Percentiles rank a stretch among this genome's conserved stretches.
phyloP scores from a whole-genome alignment of 2,329 filamentous ascomycete genomes.

The Teratosphaeria zuluensis region DNA sequence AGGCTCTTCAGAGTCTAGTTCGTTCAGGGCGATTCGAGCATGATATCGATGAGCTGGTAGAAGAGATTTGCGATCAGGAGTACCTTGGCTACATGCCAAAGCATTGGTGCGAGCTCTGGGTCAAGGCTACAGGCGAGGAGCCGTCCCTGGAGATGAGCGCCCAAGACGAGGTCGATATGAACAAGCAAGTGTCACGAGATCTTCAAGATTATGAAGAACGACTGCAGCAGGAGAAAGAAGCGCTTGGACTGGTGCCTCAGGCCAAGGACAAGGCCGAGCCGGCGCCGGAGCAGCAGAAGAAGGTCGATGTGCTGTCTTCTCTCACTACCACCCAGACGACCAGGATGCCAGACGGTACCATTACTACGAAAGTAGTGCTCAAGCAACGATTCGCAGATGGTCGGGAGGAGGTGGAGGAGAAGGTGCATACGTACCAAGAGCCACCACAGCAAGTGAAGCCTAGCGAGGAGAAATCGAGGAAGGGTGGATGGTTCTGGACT shows the following conservation, averaged over 20 bases:
- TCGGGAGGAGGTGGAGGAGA: slow-evolving; percentile 49
- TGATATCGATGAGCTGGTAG: not conserved
- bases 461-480: slow-evolving; percentile 8
- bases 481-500: slow-evolving; percentile 8
- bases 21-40: not conserved
- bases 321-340: slow-evolving; percentile 48
- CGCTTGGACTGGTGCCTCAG: slow-evolving; percentile 1
- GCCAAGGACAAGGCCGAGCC: not conserved
- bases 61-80: not conserved
- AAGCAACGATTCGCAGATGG: slow-evolving; percentile 53
- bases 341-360: slow-evolving; percentile 46
- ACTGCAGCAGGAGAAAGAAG: slow-evolving; percentile 5
- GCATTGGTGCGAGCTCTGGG: not conserved
- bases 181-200: not conserved
- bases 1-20: not conserved
- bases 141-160: not conserved
- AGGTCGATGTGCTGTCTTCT: slow-evolving; percentile 41
- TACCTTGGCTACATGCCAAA: not conserved
- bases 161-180: not conserved
- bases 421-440: slow-evolving; percentile 35
- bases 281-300: slow-evolving; percentile 4
- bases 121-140: not conserved
- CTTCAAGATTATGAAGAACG: not conserved
- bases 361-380: slow-evolving; percentile 47
- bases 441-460: slow-evolving; percentile 2